phyloP scores from a whole-genome alignment of 2,329 filamentous ascomycete genomes.

The Coleophoma cylindrospora region DNA sequence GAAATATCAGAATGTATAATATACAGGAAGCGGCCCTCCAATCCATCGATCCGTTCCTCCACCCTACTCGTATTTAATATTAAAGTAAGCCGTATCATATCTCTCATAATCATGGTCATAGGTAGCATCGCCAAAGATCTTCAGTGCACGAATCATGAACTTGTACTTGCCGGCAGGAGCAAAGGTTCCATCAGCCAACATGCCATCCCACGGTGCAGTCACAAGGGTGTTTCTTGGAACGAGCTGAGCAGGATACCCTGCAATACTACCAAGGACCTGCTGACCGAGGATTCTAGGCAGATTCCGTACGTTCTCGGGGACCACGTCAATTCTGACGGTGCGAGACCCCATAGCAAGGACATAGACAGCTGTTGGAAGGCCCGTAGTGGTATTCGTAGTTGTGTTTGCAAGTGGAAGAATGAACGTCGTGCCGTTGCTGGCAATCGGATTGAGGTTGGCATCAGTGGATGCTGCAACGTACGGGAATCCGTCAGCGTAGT shows the following conservation, averaged over 20 bases:
- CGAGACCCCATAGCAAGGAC: constrained; percentile 7
- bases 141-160: neutral
- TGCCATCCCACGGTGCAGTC: neutral
- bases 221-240: neutral
- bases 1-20: too few relatives aligned
- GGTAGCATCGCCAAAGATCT: neutral
- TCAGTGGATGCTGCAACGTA: constrained; percentile 15
- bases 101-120: constrained; percentile 20
- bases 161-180: neutral
- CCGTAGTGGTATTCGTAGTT: constrained; percentile 16
- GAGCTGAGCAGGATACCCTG: constrained; percentile 5
- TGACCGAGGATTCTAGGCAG: neutral
- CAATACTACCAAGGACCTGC: constrained; percentile 1
- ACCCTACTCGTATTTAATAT: constrained; percentile 29
- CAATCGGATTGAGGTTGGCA: constrained; percentile 13
- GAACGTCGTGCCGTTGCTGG: constrained; percentile 19
- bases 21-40: too few relatives aligned
- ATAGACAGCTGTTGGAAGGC: constrained; percentile 11
- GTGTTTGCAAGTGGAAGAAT: neutral
- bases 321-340: neutral
- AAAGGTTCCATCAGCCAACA: neutral
- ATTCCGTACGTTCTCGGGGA: neutral
- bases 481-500: constrained; percentile 6
- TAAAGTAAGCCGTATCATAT: constrained; percentile 12
- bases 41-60: too few relatives aligned